phyloP scores from a whole-genome alignment of 1,284 basidiomycete species.

The Ustilago tritici region DNA sequence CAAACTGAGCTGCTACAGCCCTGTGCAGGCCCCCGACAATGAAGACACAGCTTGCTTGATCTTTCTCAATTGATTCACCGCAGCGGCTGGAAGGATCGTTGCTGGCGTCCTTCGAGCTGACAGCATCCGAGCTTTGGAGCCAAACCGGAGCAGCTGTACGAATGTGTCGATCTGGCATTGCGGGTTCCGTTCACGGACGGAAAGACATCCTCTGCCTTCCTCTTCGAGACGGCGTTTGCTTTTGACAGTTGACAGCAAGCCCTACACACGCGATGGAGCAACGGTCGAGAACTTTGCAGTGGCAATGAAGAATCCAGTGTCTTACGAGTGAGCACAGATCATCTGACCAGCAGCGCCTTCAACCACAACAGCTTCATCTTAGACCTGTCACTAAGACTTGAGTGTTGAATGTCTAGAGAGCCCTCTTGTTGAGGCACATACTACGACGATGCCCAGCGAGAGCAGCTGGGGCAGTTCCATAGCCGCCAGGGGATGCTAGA shows the following conservation, averaged over 20 bases:
- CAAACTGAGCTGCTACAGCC: neutral
- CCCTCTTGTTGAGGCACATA: slow-evolving; percentile 8
- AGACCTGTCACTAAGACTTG: neutral
- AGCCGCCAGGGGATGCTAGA: neutral
- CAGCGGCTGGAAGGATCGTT: neutral
- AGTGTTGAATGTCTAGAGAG: neutral
- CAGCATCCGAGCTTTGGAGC: neutral
- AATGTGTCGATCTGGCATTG: neutral
- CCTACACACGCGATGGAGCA: no score
- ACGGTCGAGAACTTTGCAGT: neutral
- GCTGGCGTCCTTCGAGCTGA: neutral
- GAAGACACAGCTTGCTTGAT: neutral
- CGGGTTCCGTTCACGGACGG: neutral
- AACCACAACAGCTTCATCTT: neutral
- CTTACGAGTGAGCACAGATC: neutral
- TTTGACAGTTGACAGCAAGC: neutral
- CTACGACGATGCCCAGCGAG: slow-evolving; percentile 13
- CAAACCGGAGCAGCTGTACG: neutral
- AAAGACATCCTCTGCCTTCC: neutral
- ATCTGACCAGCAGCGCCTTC: neutral
- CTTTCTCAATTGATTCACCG: neutral
- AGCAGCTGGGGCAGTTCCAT: neutral
- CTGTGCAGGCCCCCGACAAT: neutral
- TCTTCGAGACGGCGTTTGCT: neutral
- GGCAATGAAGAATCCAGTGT: neutral